A percentile compares a stretch with the other conserved stretches of the same genome.
Conservation (phyloP, 345 rosid species). For the Eucalyptus sp. region DNA sequence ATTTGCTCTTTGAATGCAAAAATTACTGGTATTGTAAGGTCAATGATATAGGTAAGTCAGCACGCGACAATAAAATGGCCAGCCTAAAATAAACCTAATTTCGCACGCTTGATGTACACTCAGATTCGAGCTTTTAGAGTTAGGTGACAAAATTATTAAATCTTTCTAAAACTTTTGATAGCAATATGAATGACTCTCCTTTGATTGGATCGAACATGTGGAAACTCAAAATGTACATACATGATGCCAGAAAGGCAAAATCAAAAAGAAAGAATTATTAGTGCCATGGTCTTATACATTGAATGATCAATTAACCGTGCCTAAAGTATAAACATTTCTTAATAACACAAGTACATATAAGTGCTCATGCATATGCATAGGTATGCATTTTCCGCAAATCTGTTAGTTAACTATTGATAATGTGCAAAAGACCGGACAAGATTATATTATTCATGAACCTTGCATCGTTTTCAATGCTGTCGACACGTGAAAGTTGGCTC, state of each 20-base stretch:
- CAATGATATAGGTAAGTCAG: neutral
- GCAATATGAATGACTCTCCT: neutral
- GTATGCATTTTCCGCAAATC: neutral
- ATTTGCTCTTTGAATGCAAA: neutral
- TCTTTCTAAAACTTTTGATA: too few relatives aligned
- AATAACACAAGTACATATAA: neutral
- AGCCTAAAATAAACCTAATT: too few relatives aligned
- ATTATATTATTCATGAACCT: neutral
- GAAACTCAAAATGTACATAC: neutral
- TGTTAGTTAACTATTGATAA: neutral
- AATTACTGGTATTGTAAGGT: neutral
- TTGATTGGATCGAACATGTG: neutral
- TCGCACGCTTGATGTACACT: too few relatives aligned
- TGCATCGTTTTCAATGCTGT: neutral
- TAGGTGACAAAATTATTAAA: too few relatives aligned
- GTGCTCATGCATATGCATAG: neutral
- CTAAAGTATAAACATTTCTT: neutral
- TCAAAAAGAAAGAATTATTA: neutral
- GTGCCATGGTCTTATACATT: neutral
- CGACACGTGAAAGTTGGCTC: too few relatives aligned
- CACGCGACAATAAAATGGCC: too few relatives aligned
- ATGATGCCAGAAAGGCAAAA: neutral
- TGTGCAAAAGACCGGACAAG: neutral
- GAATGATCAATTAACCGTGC: neutral
- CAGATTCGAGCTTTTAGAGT: too few relatives aligned